Evolutionary conservation across 805 yeast genomes (phyloP).

Genomic region (Naumovozyma baii): DNA sequence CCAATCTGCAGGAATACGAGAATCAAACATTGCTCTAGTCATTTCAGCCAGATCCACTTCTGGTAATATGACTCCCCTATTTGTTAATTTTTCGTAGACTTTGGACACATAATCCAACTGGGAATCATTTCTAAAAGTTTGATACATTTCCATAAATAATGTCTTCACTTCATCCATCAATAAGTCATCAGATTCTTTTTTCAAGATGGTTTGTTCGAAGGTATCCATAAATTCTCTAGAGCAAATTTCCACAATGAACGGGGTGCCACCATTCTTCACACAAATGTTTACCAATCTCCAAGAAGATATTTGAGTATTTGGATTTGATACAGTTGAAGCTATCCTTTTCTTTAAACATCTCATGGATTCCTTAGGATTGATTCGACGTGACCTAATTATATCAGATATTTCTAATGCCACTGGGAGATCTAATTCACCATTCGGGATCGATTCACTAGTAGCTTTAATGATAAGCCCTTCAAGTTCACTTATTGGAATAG

Average conservation of each 20-base stretch:
- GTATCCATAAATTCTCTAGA: slow-evolving; percentile 82
- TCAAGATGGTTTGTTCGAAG: slow-evolving; percentile 39
- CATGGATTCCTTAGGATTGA: slow-evolving; percentile 76
- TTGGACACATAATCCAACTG: slow-evolving; percentile 57
- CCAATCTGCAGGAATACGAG: slow-evolving; percentile 96
- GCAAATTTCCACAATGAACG: slow-evolving; percentile 69
- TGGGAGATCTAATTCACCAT: slow-evolving; percentile 74
- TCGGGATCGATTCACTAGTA: slow-evolving; percentile 82
- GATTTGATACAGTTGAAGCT: slow-evolving; percentile 48
- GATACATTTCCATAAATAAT: slow-evolving; percentile 67
- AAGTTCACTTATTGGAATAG: background rate
- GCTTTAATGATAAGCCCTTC: slow-evolving; percentile 46
- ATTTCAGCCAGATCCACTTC: slow-evolving; percentile 22
- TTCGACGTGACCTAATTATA: slow-evolving; percentile 68
- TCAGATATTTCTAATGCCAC: slow-evolving; percentile 81
- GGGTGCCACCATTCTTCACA: slow-evolving; percentile 86
- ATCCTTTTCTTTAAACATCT: slow-evolving; percentile 69
- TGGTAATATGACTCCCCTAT: slow-evolving; percentile 64
- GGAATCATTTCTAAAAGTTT: slow-evolving; percentile 57
- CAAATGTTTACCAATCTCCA: slow-evolving; percentile 76
- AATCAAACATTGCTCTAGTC: slow-evolving; percentile 55
- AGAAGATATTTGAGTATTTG: slow-evolving; percentile 68
- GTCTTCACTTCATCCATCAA: slow-evolving; percentile 55
- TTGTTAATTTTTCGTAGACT: slow-evolving; percentile 48
- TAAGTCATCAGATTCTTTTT: slow-evolving; percentile 34